phyloP scores from a whole-genome alignment of 2,329 filamentous ascomycete species.

The Colletotrichum tabaci region DNA sequence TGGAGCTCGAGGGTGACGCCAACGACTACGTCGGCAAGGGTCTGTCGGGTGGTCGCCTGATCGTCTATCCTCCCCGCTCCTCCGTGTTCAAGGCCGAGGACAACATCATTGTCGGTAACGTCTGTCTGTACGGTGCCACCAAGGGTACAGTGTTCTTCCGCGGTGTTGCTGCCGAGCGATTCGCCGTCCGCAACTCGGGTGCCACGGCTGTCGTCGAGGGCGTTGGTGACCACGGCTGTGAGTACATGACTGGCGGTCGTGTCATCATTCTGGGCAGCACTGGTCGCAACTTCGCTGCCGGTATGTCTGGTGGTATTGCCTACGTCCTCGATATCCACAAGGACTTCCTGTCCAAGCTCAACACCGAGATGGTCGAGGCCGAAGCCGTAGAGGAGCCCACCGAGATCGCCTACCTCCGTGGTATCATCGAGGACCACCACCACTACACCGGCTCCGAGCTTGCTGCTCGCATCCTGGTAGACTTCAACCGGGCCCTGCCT shows the following conservation, averaged over 20 bases:
- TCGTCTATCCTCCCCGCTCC: slow-evolving; percentile 91
- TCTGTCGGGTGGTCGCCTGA: slow-evolving; percentile 91
- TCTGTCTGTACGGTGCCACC: slow-evolving; percentile 95
- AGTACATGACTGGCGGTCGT: slow-evolving; percentile 99
- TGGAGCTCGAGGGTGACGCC: slow-evolving; percentile 94
- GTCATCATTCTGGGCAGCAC: slow-evolving; percentile 89
- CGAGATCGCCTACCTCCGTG: slow-evolving; percentile 91
- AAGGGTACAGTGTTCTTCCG: slow-evolving; percentile 95
- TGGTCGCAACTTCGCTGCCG: slow-evolving; percentile 96
- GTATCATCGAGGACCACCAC: slow-evolving; percentile 95
- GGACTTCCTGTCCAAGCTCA: slow-evolving; percentile 94
- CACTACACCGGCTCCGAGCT: slow-evolving; percentile 98
- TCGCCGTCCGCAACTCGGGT: slow-evolving; percentile 96
- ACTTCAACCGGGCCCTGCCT: slow-evolving; percentile 91
- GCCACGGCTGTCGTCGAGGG: slow-evolving; percentile 97
- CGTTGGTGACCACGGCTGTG: slow-evolving; percentile 95
- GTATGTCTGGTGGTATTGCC: slow-evolving; percentile 98
- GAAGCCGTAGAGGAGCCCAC: slow-evolving; percentile 85
- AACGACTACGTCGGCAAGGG: slow-evolving; percentile 99
- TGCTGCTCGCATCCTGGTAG: slow-evolving; percentile 91
- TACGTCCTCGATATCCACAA: slow-evolving; percentile 92
- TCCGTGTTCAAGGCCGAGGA: slow-evolving; percentile 97
- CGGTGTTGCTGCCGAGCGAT: slow-evolving; percentile 95
- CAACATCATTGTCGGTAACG: slow-evolving; percentile 94
- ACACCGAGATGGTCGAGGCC: slow-evolving; percentile 97